Evolutionary conservation across 495 filamentous ascomycete species (phyloP).

Genomic region (Parathielavia hyrcaniae): DNA sequence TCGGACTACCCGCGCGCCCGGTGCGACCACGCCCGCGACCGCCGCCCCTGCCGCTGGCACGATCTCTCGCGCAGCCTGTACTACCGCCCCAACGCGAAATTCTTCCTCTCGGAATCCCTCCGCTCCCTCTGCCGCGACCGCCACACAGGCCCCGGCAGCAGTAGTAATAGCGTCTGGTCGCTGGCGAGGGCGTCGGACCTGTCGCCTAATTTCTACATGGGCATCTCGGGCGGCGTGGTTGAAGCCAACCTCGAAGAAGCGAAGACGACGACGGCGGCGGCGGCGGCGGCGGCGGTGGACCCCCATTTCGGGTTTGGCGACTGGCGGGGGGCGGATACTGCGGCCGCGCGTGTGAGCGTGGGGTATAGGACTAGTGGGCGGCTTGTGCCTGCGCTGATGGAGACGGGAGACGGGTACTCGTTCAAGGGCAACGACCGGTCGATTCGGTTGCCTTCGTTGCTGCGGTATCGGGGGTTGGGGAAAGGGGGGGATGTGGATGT

Average conservation of each 20-base stretch:
- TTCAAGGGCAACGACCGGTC: slow-evolving; percentile 22
- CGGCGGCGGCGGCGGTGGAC: slow-evolving; percentile 12
- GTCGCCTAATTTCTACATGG: slow-evolving; percentile 40
- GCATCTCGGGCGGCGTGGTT: slow-evolving; percentile 36
- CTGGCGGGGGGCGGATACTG: slow-evolving; percentile 2
- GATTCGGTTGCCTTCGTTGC: slow-evolving; percentile 18
- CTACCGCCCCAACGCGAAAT: slow-evolving; percentile 42
- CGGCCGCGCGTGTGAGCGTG: not conserved
- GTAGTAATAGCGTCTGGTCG: slow-evolving; percentile 34
- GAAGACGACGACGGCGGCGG: slow-evolving; percentile 13
- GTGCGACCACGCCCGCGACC: slow-evolving; percentile 28
- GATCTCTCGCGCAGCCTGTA: slow-evolving; percentile 34
- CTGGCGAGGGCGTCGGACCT: slow-evolving; percentile 38
- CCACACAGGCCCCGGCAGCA: slow-evolving; percentile 17
- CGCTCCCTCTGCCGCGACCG: not conserved
- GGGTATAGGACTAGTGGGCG: slow-evolving; percentile 18
- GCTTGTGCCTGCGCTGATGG: slow-evolving; percentile 23
- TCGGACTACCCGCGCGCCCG: not conserved
- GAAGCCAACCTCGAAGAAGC: slow-evolving; percentile 31
- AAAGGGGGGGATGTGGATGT: not conserved
- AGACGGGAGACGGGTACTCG: slow-evolving; percentile 27
- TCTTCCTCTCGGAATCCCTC: slow-evolving; percentile 30
- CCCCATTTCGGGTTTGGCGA: slow-evolving; percentile 27
- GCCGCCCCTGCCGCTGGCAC: slow-evolving; percentile 39
- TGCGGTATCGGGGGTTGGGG: slow-evolving; percentile 9